phyloP scores from a whole-genome alignment of 1,139 yeast genomes.

The Diutina mesorugosa region DNA sequence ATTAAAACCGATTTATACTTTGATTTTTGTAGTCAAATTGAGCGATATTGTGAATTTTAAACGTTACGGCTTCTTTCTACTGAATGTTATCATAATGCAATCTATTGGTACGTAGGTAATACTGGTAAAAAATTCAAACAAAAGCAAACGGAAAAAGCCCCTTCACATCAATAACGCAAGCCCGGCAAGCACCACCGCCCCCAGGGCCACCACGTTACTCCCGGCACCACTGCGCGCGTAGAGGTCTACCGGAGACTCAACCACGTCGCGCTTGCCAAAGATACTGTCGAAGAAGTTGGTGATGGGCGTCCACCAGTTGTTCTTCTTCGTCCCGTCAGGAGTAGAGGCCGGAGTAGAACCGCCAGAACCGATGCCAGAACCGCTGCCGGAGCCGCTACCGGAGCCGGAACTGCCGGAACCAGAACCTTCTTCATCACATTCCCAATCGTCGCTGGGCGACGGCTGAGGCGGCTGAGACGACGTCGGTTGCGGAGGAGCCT shows the following conservation, averaged over 20 bases:
- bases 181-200: neutral
- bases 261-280: neutral
- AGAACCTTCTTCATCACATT: neutral
- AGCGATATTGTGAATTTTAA: no score
- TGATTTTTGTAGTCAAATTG: no score
- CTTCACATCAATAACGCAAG: neutral
- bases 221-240: neutral
- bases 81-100: neutral
- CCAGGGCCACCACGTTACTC: neutral
- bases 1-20: no score
- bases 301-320: neutral
- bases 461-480: neutral
- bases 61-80: no score
- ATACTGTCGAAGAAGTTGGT: neutral
- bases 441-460: neutral
- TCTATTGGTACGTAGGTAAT: neutral
- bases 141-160: neutral
- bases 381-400: neutral
- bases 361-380: neutral
- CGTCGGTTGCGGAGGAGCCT: neutral
- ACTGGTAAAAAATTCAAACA: neutral
- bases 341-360: no score
- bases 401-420: neutral
- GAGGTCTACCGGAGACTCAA: neutral
- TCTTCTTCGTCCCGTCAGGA: neutral